Conservation (phyloP, 2,329 filamentous ascomycete species). For the Orbilia ellipsospora region DNA sequence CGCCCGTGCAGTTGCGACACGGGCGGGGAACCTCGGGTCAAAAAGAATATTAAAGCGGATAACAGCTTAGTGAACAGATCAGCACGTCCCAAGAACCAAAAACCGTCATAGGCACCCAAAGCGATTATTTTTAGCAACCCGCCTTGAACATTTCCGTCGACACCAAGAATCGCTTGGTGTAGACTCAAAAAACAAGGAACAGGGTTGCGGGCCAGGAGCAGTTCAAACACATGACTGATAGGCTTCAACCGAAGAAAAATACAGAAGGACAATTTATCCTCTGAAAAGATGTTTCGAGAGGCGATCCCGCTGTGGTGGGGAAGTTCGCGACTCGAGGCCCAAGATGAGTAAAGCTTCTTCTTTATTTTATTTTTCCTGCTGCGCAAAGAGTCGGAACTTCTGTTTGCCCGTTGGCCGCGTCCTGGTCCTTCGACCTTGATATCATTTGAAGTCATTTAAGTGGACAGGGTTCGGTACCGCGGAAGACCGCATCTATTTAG, state of each 20-base stretch:
- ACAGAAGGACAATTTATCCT: not conserved
- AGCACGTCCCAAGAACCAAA: constrained; percentile 33
- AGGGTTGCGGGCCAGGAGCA: not conserved
- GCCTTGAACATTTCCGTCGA: constrained; percentile 34
- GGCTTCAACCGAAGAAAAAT: constrained; percentile 4
- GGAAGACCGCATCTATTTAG: constrained; percentile 15
- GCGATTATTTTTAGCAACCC: constrained; percentile 53
- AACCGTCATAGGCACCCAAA: constrained; percentile 29
- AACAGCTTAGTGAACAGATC: constrained; percentile 19
- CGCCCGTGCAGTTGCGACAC: constrained; percentile 17
- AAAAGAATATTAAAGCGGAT: constrained; percentile 1
- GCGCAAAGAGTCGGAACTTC: constrained; percentile 43
- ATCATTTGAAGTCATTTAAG: constrained; percentile 2
- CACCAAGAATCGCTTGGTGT: not conserved
- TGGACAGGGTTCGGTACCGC: constrained; percentile 15
- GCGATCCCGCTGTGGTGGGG: no score
- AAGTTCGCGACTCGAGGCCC: no score
- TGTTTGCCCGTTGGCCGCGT: constrained; percentile 45
- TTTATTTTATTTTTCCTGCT: not conserved
- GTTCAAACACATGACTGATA: constrained; percentile 1
- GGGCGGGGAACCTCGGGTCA: constrained; percentile 29
- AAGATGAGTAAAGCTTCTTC: no score
- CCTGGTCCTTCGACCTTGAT: not conserved
- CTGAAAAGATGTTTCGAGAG: no score
- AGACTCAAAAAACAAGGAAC: constrained; percentile 14